Evolutionary conservation across 2,329 filamentous ascomycete species (phyloP), one percentile per base, ranked within the genome.

Genomic region (Phyllosticta citriasiana): DNA sequence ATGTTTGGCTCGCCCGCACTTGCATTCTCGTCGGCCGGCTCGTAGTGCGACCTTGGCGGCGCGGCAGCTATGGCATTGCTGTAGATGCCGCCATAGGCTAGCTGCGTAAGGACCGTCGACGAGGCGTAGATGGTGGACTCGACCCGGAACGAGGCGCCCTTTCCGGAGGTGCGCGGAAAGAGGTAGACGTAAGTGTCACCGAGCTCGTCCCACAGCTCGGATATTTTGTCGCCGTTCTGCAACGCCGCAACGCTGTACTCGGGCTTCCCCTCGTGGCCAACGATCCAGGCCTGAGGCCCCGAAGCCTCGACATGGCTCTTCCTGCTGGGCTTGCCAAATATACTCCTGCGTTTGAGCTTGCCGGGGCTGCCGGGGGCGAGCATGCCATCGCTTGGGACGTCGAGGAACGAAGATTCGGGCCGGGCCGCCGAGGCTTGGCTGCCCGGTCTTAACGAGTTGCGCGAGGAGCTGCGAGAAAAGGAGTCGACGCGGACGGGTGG

Each of bases 161-260:
- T 80, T 59, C 78, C 79, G 22, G 82, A 80, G 16, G 75, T 80
- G 52, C 80, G 76, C 0, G 84, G 82, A 66, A 84, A 86, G 14
- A 87, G 76, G 66, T 86, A 83, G n/a, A 87, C 77, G 63, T 80
- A 78, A 14, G 83, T 85, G 68, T 86, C 83, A n/a, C 81, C 84
- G 55, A 78, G 70, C 3, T 84, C 80, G 65, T 85, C 82, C 84
- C 84, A 87, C 8, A 87, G 70, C 66, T 87, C 84, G 5, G 76
- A 69, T 16, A 84, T 80, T 71, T 77, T 81, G 62, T 82, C 77
- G 50, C 78, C 82, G 59, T 76, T 74, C 25, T 79, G 64, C 64
- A 86, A 66, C 30, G 76, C 75, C 2, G 75, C 72, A 57, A 83
- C 63, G 66, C 84, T 82, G 65, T 85, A 87, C 3, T 79, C 71